These are phyloP conservation scores for Colletotrichum brevisporum DNA, from an alignment of 2,329 filamentous ascomycete genomes.

Conservation along the genomic window DNA sequence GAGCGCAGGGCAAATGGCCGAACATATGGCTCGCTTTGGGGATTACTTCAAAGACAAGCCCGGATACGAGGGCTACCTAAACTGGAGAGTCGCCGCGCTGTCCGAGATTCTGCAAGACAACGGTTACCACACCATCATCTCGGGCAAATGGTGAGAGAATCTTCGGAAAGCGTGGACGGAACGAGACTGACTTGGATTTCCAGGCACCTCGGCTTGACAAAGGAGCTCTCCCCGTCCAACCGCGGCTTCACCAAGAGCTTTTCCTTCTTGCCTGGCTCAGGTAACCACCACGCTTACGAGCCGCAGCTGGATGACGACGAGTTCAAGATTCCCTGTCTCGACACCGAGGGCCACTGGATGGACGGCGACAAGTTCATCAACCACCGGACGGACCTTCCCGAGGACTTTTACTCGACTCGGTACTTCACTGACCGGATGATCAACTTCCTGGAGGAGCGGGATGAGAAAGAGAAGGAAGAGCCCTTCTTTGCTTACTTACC, in stretches of 20 bases:
- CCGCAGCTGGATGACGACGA: slow-evolving; percentile 49
- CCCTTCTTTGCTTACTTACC: slow-evolving; percentile 66
- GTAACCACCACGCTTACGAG: slow-evolving; percentile 70
- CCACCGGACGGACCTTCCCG: slow-evolving; percentile 51
- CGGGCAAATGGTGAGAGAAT: slow-evolving; percentile 48
- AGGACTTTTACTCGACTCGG: slow-evolving; percentile 61
- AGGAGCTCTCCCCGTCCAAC: slow-evolving; percentile 52
- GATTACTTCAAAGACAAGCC: slow-evolving; percentile 41
- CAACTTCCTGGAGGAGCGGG: slow-evolving; percentile 56
- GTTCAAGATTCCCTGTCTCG: slow-evolving; percentile 6
- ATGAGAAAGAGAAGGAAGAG: slow-evolving; percentile 50
- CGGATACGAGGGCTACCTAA: slow-evolving; percentile 52
- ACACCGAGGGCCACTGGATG: slow-evolving; percentile 50
- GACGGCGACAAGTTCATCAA: slow-evolving; percentile 58
- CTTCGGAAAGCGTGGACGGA: not conserved
- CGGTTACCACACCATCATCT: slow-evolving; percentile 50
- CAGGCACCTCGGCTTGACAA: slow-evolving; percentile 53
- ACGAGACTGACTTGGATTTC: slow-evolving; percentile 14
- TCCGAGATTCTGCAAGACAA: slow-evolving; percentile 48
- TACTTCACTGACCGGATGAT: slow-evolving; percentile 60
- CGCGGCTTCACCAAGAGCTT: slow-evolving; percentile 59
- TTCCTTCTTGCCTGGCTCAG: slow-evolving; percentile 57
- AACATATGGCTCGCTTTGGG: slow-evolving; percentile 46
- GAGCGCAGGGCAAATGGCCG: slow-evolving; percentile 58
- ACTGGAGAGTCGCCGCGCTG: slow-evolving; percentile 47